Evolutionary conservation across 306 rosid species (phyloP), one percentile per base, ranked within the genome.

Genomic region (Ormosia emarginata): DNA sequence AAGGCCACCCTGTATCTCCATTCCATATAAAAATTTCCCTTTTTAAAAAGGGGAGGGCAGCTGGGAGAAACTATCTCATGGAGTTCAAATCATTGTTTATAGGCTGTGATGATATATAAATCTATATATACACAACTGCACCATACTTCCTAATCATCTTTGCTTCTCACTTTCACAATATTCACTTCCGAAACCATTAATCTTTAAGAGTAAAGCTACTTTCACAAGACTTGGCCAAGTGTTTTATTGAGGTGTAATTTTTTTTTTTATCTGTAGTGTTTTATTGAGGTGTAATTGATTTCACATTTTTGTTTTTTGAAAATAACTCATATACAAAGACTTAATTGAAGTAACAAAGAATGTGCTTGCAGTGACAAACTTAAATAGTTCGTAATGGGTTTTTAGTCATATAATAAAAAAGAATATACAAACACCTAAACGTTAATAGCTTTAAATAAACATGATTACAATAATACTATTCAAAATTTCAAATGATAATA

Each of bases 131-230:
- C 30, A 84, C 32, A 58, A 39, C 53, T 59, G 8, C 4, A 7
- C 18, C 81, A 82, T 32, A 46, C 71, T 73, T 73, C 49, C 44
- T 40, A 63, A 63, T 64, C 58, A 64, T 81, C 14, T 30, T 14
- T 72, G 67, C 66, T 40, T 50, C 74, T 30, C 41, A 8, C 41
- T 46, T 67, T 79, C 71, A 4, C 58, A 70, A 79, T 64, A 59
- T 61, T 80, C 63, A 58, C 83, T 59, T 41, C 52, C 32, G 8
- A 46, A 39, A 70, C 59, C 71, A 71, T 71, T 59, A 39, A 59
- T n/a, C 4, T 61, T 33, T 37, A 34, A 13, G 32, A 50, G 36
- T 24, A 80, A 80, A 49, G 56, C 29, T 24, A 37, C 56, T 30
- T 33, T 46, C 4, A 6, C 52, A 40, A 15, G 3, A n/a, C 18